A percentile compares a stretch with the other conserved stretches of the same genome.
Evolutionary conservation across 31 red algal species (phyloP).

Genomic region (Odonthalia washingtoniensis): DNA sequence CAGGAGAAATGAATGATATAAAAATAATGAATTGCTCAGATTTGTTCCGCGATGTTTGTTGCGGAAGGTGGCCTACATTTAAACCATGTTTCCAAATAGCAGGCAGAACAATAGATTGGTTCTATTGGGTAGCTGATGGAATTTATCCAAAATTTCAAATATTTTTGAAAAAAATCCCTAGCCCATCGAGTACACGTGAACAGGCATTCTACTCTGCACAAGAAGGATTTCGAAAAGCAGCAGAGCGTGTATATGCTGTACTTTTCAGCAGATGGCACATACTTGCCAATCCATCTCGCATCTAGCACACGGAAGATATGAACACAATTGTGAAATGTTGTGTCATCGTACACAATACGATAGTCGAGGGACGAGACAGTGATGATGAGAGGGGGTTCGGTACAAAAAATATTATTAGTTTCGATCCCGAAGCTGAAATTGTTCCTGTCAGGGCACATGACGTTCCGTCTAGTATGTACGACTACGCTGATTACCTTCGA

Average conservation of each 20-base stretch:
- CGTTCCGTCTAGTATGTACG: too few species aligned
- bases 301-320: conserved; percentile 15
- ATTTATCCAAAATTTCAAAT: conserved; percentile 35
- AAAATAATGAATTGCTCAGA: conserved; percentile 12
- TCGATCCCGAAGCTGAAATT: too few species aligned
- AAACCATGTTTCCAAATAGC: background rate
- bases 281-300: conserved; percentile 7
- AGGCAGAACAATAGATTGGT: conserved; percentile 5
- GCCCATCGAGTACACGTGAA: background rate
- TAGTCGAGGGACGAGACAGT: too few species aligned
- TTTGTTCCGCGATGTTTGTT: conserved; percentile 14
- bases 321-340: background rate
- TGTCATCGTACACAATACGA: too few species aligned
- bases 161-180: conserved; percentile 22
- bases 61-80: conserved; percentile 5
- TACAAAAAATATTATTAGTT: too few species aligned
- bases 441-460: too few species aligned
- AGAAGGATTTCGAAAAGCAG: conserved; percentile 13
- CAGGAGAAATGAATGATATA: conserved; percentile 17
- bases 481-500: too few species aligned
- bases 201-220: conserved; percentile 3
- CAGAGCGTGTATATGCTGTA: conserved; percentile 31
- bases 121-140: conserved; percentile 37
- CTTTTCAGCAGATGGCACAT: conserved; percentile 25
- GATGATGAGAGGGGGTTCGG: too few species aligned